A percentile compares a stretch with the other conserved stretches of the same genome.
These are phyloP conservation scores for Neofusicoccum parvum DNA, from an alignment of 2,329 filamentous ascomycete genomes.

Conservation along the genomic window DNA sequence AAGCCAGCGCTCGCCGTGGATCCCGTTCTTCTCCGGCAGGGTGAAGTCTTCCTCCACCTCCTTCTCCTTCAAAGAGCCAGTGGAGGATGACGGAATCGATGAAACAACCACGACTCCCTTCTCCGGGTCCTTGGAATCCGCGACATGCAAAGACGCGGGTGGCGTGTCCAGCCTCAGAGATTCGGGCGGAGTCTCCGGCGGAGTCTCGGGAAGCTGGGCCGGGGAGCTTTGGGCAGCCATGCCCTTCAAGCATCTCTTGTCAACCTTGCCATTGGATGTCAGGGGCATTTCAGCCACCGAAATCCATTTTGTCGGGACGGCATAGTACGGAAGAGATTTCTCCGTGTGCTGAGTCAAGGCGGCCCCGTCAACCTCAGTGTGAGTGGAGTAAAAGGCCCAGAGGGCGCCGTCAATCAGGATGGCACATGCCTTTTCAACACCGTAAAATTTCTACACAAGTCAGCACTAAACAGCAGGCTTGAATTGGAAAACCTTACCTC, in stretches of 20 bases:
- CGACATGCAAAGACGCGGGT: neutral
- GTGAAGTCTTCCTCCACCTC: constrained; percentile 24
- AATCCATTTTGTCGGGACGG: constrained; percentile 52
- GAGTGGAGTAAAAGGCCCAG: constrained; percentile 55
- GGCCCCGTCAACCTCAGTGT: constrained; percentile 29
- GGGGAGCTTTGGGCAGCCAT: constrained; percentile 27
- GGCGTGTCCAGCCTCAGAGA: neutral
- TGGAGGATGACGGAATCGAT: constrained; percentile 24
- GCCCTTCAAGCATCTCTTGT: constrained; percentile 51
- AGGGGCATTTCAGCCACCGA: constrained; percentile 50
- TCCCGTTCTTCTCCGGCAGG: constrained; percentile 22
- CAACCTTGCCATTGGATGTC: constrained; percentile 60
- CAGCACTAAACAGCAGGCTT: neutral
- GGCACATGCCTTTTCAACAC: constrained; percentile 52
- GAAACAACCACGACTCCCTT: constrained; percentile 20
- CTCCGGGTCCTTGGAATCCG: neutral
- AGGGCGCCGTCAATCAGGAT: constrained; percentile 53
- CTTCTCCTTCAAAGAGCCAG: constrained; percentile 25
- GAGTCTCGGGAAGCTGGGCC: neutral
- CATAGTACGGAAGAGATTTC: constrained; percentile 57
- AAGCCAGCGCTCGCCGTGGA: constrained; percentile 24
- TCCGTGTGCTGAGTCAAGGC: constrained; percentile 46
- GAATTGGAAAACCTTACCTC: neutral
- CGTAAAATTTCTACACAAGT: constrained; percentile 50
- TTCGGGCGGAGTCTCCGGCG: neutral